phyloP scores from a whole-genome alignment of 495 filamentous ascomycete genomes.

The Xylaria flabelliformis region DNA sequence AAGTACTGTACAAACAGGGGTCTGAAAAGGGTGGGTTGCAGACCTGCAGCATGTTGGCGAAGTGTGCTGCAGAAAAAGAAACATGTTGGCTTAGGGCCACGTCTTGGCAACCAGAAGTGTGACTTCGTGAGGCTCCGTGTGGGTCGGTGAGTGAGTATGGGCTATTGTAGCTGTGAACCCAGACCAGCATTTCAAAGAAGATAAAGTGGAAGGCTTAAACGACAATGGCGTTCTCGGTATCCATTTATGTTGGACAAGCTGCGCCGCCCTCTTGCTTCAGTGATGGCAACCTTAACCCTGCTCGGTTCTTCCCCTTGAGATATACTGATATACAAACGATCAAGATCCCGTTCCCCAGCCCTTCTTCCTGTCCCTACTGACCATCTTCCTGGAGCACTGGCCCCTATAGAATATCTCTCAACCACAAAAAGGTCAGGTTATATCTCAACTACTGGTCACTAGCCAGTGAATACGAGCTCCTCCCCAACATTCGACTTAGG shows the following conservation, averaged over 20 bases:
- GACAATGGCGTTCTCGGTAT: conserved; percentile 9
- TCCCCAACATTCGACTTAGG: background rate
- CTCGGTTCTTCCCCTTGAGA: background rate
- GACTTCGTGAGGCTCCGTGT: conserved; percentile 24
- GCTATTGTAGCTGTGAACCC: background rate
- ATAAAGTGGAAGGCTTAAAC: conserved; percentile 17
- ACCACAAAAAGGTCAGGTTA: background rate
- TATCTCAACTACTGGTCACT: background rate
- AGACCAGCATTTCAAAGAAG: background rate
- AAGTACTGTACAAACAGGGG: conserved; percentile 26
- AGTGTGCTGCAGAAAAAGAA: conserved; percentile 15
- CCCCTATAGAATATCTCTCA: conserved; percentile 5
- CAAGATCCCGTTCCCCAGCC: conserved; percentile 14
- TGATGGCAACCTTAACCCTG: conserved; percentile 7
- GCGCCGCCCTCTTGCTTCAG: conserved; percentile 16
- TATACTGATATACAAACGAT: conserved; percentile 27
- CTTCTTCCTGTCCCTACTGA: background rate
- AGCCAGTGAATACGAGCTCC: background rate
- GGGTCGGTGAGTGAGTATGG: background rate
- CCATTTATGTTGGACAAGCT: conserved; percentile 14
- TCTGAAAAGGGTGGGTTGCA: conserved; percentile 22
- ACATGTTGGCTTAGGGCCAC: background rate
- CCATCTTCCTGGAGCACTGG: background rate
- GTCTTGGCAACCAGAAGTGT: conserved; percentile 13
- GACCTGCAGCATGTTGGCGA: background rate